Percentiles rank a stretch among this genome's conserved stretches.
Evolutionary conservation across 306 rosid species (phyloP).

Genomic region (Fragaria nilgerrensis): DNA sequence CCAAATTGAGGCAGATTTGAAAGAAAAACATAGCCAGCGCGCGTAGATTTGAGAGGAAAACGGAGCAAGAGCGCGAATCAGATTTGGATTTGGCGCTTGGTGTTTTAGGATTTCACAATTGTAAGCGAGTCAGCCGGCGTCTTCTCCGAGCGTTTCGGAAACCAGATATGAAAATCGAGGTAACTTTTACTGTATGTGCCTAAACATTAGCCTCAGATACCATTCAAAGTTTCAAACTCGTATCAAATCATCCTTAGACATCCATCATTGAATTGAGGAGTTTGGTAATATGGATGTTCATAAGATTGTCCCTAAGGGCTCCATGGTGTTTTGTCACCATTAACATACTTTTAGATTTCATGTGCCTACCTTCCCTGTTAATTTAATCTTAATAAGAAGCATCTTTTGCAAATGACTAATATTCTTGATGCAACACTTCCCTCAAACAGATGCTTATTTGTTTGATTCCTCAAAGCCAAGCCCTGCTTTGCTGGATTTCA

Average conservation of each 20-base stretch:
- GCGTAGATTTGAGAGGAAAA: not conserved
- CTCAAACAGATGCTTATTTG: not conserved
- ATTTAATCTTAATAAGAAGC: not conserved
- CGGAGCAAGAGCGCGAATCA: not conserved
- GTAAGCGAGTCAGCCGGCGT: too few species aligned
- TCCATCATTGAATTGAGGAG: not conserved
- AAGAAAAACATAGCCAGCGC: not conserved
- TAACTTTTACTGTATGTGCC: not conserved
- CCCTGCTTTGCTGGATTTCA: not conserved
- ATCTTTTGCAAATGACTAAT: not conserved
- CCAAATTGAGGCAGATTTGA: too few species aligned
- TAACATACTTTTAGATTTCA: not conserved
- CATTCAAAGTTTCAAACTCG: not conserved
- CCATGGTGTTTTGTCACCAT: not conserved
- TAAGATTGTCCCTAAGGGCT: not conserved
- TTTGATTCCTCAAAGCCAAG: not conserved
- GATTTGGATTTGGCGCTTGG: not conserved
- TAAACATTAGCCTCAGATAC: not conserved
- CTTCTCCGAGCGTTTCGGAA: too few species aligned
- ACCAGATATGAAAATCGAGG: too few species aligned
- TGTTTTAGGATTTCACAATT: not conserved
- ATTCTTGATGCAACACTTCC: not conserved
- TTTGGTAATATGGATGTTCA: not conserved
- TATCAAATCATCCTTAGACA: not conserved
- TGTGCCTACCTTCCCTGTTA: not conserved